These are phyloP conservation scores for Lodderomyces orthopsilosis DNA, from an alignment of 1,139 yeast species.

Conservation along the genomic window DNA sequence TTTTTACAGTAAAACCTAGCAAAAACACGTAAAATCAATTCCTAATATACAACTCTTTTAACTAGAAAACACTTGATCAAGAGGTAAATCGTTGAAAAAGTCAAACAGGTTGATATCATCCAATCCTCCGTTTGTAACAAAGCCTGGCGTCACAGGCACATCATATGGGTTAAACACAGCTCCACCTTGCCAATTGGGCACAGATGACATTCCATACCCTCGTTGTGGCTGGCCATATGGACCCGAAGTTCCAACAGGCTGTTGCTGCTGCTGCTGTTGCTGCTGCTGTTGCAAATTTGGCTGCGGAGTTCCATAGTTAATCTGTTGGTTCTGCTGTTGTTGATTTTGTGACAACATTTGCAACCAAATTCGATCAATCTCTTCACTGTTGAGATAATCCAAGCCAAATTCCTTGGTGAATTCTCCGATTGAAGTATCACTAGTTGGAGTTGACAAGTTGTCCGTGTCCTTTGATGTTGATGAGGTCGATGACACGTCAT, in stretches of 20 bases:
- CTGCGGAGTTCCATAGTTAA: constrained; percentile 1
- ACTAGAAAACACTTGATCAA: constrained; percentile 15
- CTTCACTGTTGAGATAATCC: constrained; percentile 29
- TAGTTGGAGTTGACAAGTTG: constrained; percentile 11
- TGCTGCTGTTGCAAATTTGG: constrained; percentile 5
- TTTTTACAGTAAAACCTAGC: too few relatives aligned
- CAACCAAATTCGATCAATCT: constrained; percentile 41
- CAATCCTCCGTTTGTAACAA: constrained; percentile 3
- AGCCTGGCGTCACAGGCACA: constrained; percentile 3
- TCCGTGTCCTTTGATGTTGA: constrained; percentile 3
- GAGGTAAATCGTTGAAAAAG: constrained; percentile 26
- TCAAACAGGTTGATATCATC: constrained; percentile 18
- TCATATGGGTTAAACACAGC: constrained; percentile 4
- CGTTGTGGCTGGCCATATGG: background rate
- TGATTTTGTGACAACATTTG: constrained; percentile 36
- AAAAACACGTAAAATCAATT: too few relatives aligned
- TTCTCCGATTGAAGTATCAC: constrained; percentile 12
- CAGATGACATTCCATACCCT: constrained; percentile 2
- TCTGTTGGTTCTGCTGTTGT: constrained; percentile 14
- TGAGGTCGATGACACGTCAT: constrained; percentile 6
- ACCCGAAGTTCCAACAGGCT: constrained; percentile 1
- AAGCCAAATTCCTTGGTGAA: constrained; percentile 19
- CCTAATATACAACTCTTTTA: background rate
- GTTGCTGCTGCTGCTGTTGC: constrained; percentile 4
- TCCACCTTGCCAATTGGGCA: constrained; percentile 1